phyloP scores from a whole-genome alignment of 345 rosid species.

The Pelargonium nanum region DNA sequence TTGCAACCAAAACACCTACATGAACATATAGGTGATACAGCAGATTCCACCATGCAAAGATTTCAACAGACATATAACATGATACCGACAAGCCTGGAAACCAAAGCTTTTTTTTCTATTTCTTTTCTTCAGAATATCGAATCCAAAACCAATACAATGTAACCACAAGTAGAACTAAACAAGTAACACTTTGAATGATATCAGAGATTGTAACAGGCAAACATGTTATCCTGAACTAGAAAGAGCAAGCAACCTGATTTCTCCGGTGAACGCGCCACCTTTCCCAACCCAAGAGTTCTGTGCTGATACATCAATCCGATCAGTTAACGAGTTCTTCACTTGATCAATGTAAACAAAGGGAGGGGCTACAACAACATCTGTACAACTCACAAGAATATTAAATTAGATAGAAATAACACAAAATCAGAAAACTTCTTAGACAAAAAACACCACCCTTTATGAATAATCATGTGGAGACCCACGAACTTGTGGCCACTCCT shows the following conservation, averaged over 20 bases:
- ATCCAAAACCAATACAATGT: no score
- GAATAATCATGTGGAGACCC: background rate
- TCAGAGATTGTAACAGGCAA: background rate
- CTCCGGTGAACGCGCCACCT: slow-evolving; percentile 99
- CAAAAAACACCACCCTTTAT: background rate
- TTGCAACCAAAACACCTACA: background rate
- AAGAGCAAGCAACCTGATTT: slow-evolving; percentile 61
- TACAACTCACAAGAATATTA: slow-evolving; percentile 10
- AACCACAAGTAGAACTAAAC: background rate
- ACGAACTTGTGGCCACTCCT: no score
- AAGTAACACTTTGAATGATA: background rate
- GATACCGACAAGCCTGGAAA: no score
- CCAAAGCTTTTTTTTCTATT: no score
- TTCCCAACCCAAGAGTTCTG: slow-evolving; percentile 96
- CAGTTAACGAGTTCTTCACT: slow-evolving; percentile 55
- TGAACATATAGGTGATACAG: no score
- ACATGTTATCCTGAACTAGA: background rate
- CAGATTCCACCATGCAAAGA: no score
- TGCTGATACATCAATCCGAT: slow-evolving; percentile 71
- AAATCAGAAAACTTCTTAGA: slow-evolving; percentile 2
- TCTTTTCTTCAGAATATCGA: no score
- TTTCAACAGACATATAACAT: no score
- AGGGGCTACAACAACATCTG: slow-evolving; percentile 98
- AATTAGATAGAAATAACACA: background rate
- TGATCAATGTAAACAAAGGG: slow-evolving; percentile 85